phyloP scores from a whole-genome alignment of 164 flowering plant genomes.

The Macadamia integrifolia region DNA sequence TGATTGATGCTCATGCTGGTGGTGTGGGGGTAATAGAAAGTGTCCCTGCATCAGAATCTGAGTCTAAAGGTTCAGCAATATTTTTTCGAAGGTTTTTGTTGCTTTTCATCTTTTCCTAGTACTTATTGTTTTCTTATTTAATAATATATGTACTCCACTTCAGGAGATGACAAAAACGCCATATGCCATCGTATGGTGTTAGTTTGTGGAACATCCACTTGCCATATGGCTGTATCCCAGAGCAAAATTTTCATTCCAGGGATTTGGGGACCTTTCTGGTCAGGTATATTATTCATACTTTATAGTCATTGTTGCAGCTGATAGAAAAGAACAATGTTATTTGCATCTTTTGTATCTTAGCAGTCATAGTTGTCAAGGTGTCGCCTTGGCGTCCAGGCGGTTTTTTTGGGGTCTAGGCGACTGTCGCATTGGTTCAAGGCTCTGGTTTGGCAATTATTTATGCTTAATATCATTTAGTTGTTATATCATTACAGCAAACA shows the following conservation, averaged over 20 bases:
- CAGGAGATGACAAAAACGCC: conserved; percentile 54
- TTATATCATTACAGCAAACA: too few relatives aligned
- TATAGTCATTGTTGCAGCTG: conserved; percentile 4
- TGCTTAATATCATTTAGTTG: too few relatives aligned
- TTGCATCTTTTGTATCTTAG: not conserved
- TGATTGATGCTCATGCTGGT: conserved; percentile 99
- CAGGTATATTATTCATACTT: conserved; percentile 43
- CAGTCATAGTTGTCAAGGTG: too few relatives aligned
- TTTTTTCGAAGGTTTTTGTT: not conserved
- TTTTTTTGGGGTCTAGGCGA: too few relatives aligned
- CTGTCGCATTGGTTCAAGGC: too few relatives aligned
- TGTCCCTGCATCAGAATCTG: conserved; percentile 36
- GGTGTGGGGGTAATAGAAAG: conserved; percentile 98
- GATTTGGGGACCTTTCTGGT: conserved; percentile 99
- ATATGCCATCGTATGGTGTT: conserved; percentile 77
- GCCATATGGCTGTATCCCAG: conserved; percentile 87
- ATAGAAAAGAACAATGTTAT: not conserved
- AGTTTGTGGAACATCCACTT: conserved; percentile 97
- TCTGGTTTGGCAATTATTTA: too few relatives aligned
- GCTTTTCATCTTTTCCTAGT: not conserved
- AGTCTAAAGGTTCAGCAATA: conserved; percentile 39
- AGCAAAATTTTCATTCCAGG: conserved; percentile 86
- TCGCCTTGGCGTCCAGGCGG: too few relatives aligned
- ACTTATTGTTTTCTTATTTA: not conserved
- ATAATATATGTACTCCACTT: conserved; percentile 8